A percentile compares a stretch with the other conserved stretches of the same genome.
phyloP scores from a whole-genome alignment of 1,284 basidiomycete species.

The Ceratobasidium sp. region DNA sequence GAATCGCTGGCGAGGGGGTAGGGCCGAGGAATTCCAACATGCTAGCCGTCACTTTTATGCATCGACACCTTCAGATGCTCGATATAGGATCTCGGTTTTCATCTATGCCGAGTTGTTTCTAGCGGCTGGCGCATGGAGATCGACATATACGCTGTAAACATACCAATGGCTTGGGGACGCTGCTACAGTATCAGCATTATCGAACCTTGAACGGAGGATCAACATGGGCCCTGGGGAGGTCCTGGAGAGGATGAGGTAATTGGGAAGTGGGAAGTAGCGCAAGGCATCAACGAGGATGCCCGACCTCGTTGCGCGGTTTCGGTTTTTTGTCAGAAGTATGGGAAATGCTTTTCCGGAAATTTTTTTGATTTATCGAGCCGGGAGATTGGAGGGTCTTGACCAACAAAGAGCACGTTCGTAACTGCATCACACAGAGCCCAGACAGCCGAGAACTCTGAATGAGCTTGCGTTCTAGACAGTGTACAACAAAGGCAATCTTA shows the following conservation, averaged over 20 bases:
- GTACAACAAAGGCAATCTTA: constrained; percentile 8
- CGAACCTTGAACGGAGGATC: too few species aligned
- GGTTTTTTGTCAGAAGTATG: too few species aligned
- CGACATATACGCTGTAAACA: too few species aligned
- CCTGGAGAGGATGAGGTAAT: constrained; percentile 39
- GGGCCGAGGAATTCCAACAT: constrained; percentile 20
- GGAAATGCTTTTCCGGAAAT: constrained; percentile 1
- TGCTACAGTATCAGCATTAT: too few species aligned
- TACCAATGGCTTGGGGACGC: too few species aligned
- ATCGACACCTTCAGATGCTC: too few species aligned
- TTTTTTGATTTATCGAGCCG: constrained; percentile 32
- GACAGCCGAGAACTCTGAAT: constrained; percentile 31
- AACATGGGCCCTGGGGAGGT: too few species aligned
- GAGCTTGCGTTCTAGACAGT: constrained; percentile 14
- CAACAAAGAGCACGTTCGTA: constrained; percentile 8
- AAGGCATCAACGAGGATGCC: constrained; percentile 15
- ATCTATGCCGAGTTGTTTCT: too few species aligned
- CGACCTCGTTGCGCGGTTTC: not conserved
- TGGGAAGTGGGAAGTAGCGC: not conserved
- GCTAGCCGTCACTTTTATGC: too few species aligned
- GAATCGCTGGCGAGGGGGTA: constrained; percentile 39
- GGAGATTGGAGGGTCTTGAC: constrained; percentile 3
- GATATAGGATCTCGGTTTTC: not conserved
- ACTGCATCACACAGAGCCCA: constrained; percentile 24
- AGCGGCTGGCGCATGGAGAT: too few species aligned